These are phyloP conservation scores for Amesomyces nigricolor DNA, from an alignment of 2,329 filamentous ascomycete genomes.

Conservation along the genomic window DNA sequence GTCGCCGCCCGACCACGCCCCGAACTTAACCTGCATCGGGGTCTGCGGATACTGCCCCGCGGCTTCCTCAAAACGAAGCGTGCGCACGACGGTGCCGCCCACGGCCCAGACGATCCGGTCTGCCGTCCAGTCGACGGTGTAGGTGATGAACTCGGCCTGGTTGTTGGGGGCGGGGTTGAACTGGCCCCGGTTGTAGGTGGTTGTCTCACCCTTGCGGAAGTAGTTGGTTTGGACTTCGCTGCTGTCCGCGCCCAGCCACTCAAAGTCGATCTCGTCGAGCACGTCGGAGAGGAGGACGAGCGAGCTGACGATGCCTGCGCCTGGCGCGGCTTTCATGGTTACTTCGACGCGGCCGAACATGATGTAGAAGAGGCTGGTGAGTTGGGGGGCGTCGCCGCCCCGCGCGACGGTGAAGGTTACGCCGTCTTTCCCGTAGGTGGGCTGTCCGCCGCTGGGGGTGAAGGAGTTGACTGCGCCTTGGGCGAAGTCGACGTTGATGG, in stretches of 20 bases:
- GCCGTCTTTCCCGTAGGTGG: slow-evolving; percentile 71
- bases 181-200: slow-evolving; percentile 78
- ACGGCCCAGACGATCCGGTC: slow-evolving; percentile 83
- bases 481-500: slow-evolving; percentile 80
- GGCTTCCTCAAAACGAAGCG: slow-evolving; percentile 64
- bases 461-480: slow-evolving; percentile 75
- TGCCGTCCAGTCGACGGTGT: slow-evolving; percentile 86
- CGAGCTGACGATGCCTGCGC: slow-evolving; percentile 87
- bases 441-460: slow-evolving; percentile 57
- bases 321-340: slow-evolving; percentile 78
- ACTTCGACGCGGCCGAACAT: slow-evolving; percentile 95
- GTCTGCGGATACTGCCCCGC: slow-evolving; percentile 85
- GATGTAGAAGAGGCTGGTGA: slow-evolving; percentile 92
- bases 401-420: slow-evolving; percentile 73
- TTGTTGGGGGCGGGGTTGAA: slow-evolving; percentile 67
- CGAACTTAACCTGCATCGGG: slow-evolving; percentile 90
- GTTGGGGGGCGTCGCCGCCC: slow-evolving; percentile 77
- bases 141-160: slow-evolving; percentile 74
- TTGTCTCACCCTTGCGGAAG: slow-evolving; percentile 87
- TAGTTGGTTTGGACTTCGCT: slow-evolving; percentile 91
- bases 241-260: slow-evolving; percentile 80
- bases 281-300: slow-evolving; percentile 85
- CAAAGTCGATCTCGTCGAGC: slow-evolving; percentile 94
- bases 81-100: slow-evolving; percentile 69
- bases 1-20: slow-evolving; percentile 89